These are phyloP conservation scores for Coleophoma crateriformis DNA, from an alignment of 2,329 filamentous ascomycete genomes.

Conservation along the genomic window DNA sequence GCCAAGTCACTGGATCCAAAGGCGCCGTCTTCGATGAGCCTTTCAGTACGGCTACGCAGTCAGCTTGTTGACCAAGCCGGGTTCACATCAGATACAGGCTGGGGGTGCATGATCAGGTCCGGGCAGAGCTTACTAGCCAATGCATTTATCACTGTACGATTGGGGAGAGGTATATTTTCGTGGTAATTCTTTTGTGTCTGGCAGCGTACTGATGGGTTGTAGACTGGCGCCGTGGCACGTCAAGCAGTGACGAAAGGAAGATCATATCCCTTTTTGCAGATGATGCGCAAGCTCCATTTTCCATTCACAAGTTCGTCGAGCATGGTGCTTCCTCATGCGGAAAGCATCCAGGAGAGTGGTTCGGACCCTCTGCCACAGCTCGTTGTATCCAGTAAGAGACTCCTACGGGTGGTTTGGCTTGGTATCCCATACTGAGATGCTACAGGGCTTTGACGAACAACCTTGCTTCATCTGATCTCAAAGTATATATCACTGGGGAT, in stretches of 20 bases:
- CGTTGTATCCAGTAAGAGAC: constrained; percentile 78
- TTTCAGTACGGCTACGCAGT: constrained; percentile 77
- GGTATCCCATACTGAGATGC: constrained; percentile 8
- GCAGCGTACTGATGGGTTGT: constrained; percentile 16
- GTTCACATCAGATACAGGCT: constrained; percentile 91
- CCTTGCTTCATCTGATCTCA: constrained; percentile 55
- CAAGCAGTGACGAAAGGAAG: constrained; percentile 55
- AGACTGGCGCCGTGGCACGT: constrained; percentile 71
- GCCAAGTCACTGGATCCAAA: constrained; percentile 71
- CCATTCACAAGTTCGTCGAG: constrained; percentile 88
- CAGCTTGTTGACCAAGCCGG: constrained; percentile 73
- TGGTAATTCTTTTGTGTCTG: background rate
- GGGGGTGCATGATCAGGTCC: constrained; percentile 98
- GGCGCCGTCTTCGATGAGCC: constrained; percentile 66
- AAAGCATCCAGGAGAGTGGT: constrained; percentile 97
- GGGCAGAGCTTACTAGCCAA: constrained; percentile 93
- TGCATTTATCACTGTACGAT: constrained; percentile 62
- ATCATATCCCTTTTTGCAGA: constrained; percentile 84
- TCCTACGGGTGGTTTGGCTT: background rate
- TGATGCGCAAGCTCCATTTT: constrained; percentile 79
- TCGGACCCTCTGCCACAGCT: constrained; percentile 94
- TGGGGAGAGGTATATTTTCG: constrained; percentile 67
- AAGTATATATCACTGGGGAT: constrained; percentile 85
- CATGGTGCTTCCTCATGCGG: constrained; percentile 84
- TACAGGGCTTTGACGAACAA: constrained; percentile 68